Conservation (phyloP, 169 alveolate genomes). For the Eimeria brunetti region DNA sequence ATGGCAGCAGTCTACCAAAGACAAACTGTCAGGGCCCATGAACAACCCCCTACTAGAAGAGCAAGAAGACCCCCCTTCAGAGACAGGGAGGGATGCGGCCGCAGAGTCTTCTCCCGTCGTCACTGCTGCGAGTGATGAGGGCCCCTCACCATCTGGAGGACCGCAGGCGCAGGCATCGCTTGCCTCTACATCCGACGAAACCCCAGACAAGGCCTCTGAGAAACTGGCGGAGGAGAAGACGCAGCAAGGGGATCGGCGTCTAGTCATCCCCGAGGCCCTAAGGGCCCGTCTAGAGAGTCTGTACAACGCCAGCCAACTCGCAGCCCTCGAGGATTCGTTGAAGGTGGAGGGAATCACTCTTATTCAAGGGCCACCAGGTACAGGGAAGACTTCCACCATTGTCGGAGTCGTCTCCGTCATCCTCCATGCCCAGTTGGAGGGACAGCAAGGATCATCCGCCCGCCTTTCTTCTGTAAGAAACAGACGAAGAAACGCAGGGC, state of each 20-base stretch:
- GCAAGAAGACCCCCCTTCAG: background rate
- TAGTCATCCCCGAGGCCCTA: conserved; percentile 74
- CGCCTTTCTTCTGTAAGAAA: background rate
- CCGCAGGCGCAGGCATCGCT: background rate
- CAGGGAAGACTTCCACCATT: conserved; percentile 86
- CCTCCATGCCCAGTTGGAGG: conserved; percentile 80
- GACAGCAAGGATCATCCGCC: conserved; percentile 21
- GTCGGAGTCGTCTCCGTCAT: conserved; percentile 83
- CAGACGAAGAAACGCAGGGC: background rate
- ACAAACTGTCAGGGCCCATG: conserved; percentile 23
- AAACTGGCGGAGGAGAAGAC: background rate
- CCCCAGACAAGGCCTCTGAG: conserved; percentile 1
- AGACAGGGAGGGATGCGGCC: background rate
- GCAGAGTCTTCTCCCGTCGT: background rate
- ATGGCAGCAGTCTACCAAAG: conserved; percentile 4
- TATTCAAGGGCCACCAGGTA: conserved; percentile 87
- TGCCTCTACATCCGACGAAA: background rate
- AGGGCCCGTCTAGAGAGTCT: conserved; percentile 40
- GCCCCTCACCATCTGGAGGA: conserved; percentile 15
- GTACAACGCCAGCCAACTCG: conserved; percentile 82
- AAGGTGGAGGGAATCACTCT: conserved; percentile 84
- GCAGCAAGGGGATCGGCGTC: conserved; percentile 23
- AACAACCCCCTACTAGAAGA: conserved; percentile 68
- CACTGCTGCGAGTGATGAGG: conserved; percentile 4
- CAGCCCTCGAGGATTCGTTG: conserved; percentile 82